These are phyloP conservation scores for Pseudogymnoascus sp. DNA, from an alignment of 2,329 filamentous ascomycete genomes.

Conservation along the genomic window DNA sequence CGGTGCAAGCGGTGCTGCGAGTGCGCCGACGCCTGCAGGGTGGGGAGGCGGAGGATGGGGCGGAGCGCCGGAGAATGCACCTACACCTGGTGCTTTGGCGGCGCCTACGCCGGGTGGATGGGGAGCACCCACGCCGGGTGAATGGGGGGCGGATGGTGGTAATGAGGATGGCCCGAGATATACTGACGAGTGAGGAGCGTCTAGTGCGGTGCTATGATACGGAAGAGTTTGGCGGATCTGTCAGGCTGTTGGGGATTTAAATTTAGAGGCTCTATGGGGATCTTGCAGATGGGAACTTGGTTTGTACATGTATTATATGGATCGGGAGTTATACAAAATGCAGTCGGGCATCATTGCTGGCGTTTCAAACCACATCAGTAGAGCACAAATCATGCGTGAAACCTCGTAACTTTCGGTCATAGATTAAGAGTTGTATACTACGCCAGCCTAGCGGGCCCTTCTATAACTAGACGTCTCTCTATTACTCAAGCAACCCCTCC, in stretches of 20 bases:
- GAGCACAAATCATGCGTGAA: neutral
- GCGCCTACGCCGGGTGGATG: constrained; percentile 58
- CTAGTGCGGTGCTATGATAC: neutral
- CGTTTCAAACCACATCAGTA: neutral
- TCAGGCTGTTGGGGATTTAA: neutral
- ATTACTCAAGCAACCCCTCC: neutral
- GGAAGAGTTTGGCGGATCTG: neutral
- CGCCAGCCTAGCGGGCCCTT: neutral
- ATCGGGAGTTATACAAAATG: neutral
- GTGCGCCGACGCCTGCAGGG: constrained; percentile 24
- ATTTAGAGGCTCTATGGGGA: neutral
- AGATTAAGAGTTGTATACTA: neutral
- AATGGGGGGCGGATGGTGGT: constrained; percentile 20
- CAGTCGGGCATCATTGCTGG: constrained; percentile 7
- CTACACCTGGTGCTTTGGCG: constrained; percentile 58
- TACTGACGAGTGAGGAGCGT: constrained; percentile 20
- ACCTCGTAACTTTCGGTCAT: neutral
- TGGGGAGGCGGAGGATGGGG: constrained; percentile 19
- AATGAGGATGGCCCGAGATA: constrained; percentile 37
- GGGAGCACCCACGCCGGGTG: constrained; percentile 57
- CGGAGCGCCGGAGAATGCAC: constrained; percentile 47
- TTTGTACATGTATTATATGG: constrained; percentile 7
- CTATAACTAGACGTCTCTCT: neutral
- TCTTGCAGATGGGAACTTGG: neutral
- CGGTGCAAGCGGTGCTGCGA: constrained; percentile 47